phyloP scores from a whole-genome alignment of 768 basidiomycete species.

The Calocera cornea region DNA sequence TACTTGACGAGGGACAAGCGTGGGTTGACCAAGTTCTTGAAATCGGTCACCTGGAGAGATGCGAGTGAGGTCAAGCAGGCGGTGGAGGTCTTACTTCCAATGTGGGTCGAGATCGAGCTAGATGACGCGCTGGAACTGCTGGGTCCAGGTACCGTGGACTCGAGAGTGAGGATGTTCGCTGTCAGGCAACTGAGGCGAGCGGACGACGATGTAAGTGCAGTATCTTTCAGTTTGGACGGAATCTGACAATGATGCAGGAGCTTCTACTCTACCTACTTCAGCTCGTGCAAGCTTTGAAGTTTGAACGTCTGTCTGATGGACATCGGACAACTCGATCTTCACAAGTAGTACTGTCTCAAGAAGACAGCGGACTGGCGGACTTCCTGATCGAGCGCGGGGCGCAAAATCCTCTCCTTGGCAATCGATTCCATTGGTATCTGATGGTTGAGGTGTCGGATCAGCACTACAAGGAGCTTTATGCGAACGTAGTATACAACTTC shows the following conservation, averaged over 20 bases:
- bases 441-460: constrained; percentile 86
- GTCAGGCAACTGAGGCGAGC: constrained; percentile 81
- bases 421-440: constrained; percentile 92
- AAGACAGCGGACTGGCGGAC: constrained; percentile 85
- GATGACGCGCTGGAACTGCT: constrained; percentile 93
- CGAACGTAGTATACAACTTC: constrained; percentile 77
- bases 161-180: constrained; percentile 85
- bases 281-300: constrained; percentile 94
- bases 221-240: background rate
- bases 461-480: constrained; percentile 84
- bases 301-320: constrained; percentile 58
- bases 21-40: constrained; percentile 93
- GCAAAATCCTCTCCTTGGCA: constrained; percentile 70
- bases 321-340: constrained; percentile 22
- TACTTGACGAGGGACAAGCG: constrained; percentile 85
- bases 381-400: constrained; percentile 81
- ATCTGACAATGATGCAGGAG: constrained; percentile 52
- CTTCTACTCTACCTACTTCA: constrained; percentile 84
- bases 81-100: constrained; percentile 84
- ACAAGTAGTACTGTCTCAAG: constrained; percentile 52
- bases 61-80: constrained; percentile 94
- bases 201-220: constrained; percentile 70
- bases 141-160: constrained; percentile 80
- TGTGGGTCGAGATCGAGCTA: constrained; percentile 95
- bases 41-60: constrained; percentile 95